These are phyloP conservation scores for Phalaenopsis aphrodite DNA, from an alignment of 106 monocot genomes.

Conservation along the genomic window DNA sequence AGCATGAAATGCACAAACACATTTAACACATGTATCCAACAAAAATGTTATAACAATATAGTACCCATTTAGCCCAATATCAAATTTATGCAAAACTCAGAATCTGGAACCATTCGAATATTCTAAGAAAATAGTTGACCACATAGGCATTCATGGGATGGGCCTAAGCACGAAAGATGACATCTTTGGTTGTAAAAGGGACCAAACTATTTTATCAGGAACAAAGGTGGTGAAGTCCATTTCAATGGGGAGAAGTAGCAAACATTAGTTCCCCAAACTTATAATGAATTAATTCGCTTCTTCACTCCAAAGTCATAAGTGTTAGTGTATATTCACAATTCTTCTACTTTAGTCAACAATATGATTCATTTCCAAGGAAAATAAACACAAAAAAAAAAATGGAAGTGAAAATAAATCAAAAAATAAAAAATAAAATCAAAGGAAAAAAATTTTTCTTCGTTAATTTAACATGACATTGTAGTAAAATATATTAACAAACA, in stretches of 20 bases:
- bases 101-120: neutral
- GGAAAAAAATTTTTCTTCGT: neutral
- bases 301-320: neutral
- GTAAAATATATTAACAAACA: neutral
- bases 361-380: neutral
- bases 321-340: neutral
- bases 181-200: neutral
- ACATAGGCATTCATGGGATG: no score
- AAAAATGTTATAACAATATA: neutral
- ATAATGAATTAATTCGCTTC: no score
- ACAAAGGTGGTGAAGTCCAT: neutral
- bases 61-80: neutral
- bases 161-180: neutral
- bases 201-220: neutral
- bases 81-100: neutral
- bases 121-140: neutral
- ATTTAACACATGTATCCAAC: neutral
- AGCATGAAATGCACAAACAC: neutral
- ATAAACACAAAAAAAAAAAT: neutral
- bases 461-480: neutral
- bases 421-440: neutral
- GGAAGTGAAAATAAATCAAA: neutral
- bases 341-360: neutral
- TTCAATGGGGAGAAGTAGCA: neutral
- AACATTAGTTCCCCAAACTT: neutral